Conservation (phyloP, 2,329 filamentous ascomycete genomes). For the Cladosporium sp. region DNA sequence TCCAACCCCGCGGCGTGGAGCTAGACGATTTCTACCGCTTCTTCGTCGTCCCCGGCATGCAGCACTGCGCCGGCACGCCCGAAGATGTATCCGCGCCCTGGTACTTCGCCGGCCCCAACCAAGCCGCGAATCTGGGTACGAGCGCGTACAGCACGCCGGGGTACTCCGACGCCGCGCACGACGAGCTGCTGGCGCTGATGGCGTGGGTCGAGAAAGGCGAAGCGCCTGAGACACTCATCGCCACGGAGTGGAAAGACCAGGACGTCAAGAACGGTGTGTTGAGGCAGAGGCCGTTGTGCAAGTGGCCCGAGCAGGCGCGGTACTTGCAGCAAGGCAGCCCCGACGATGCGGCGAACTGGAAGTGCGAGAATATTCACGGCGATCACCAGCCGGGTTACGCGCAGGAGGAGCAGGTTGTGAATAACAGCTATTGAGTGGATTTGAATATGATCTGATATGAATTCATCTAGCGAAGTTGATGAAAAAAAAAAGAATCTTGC, state of each 20-base stretch:
- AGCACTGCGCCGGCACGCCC: conserved; percentile 45
- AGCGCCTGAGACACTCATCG: conserved; percentile 41
- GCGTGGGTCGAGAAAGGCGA: conserved; percentile 43
- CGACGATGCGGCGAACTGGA: conserved; percentile 36
- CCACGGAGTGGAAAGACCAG: conserved; percentile 41
- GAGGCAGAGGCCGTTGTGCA: conserved; percentile 42
- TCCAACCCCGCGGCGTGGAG: conserved; percentile 40
- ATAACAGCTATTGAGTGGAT: not conserved
- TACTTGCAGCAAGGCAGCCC: conserved; percentile 35
- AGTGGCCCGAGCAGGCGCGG: conserved; percentile 37
- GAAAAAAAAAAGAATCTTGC: not conserved
- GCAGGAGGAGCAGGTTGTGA: conserved; percentile 2
- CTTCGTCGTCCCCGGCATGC: conserved; percentile 50
- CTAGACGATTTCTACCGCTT: conserved; percentile 46
- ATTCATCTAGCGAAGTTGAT: not conserved
- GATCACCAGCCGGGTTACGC: not conserved
- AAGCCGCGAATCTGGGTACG: conserved; percentile 32
- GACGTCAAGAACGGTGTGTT: conserved; percentile 34
- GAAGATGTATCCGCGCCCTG: conserved; percentile 44
- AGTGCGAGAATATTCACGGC: conserved; percentile 26
- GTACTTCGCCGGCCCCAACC: conserved; percentile 48
- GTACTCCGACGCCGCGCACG: conserved; percentile 38
- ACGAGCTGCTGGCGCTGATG: conserved; percentile 41
- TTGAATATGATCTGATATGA: no score
- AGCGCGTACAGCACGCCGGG: conserved; percentile 35